A percentile compares a stretch with the other conserved stretches of the same genome.
Evolutionary conservation across 2,329 filamentous ascomycete species (phyloP).

Genomic region (Tolypocladium endophyticum): DNA sequence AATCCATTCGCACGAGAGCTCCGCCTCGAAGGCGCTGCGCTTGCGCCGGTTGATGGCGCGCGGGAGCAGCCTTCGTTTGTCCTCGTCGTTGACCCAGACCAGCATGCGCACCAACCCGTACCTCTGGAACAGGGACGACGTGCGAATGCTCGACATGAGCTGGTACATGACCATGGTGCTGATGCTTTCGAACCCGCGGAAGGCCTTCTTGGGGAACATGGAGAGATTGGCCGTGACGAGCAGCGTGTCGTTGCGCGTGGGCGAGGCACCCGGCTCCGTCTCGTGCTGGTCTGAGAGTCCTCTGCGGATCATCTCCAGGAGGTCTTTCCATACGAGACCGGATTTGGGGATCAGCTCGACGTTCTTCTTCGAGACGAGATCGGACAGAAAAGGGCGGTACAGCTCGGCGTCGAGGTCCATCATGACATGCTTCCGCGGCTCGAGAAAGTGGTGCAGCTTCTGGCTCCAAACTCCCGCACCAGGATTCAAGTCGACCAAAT

Average conservation of each 20-base stretch:
- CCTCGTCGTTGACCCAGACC: conserved; percentile 55
- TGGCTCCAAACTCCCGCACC: conserved; percentile 69
- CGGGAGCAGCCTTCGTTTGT: conserved; percentile 51
- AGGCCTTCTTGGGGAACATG: conserved; percentile 38
- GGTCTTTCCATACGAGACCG: conserved; percentile 50
- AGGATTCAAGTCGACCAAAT: conserved; percentile 80
- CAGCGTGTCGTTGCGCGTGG: conserved; percentile 57
- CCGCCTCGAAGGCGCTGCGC: conserved; percentile 47
- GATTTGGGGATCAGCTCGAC: conserved; percentile 42
- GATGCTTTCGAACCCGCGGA: conserved; percentile 43
- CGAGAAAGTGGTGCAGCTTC: conserved; percentile 61
- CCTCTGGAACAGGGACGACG: conserved; percentile 52
- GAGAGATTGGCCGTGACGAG: conserved; percentile 62
- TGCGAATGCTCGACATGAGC: conserved; percentile 47
- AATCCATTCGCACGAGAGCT: conserved; percentile 49
- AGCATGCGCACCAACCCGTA: conserved; percentile 76
- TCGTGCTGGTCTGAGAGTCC: conserved; percentile 45
- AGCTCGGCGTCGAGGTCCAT: conserved; percentile 57
- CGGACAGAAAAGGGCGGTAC: conserved; percentile 51
- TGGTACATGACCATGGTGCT: conserved; percentile 49
- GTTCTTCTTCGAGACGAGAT: conserved; percentile 39
- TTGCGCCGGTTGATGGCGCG: conserved; percentile 42
- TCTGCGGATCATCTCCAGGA: conserved; percentile 38
- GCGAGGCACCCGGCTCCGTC: conserved; percentile 24
- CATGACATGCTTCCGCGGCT: conserved; percentile 74